Conservation (phyloP, 169 alveolate genomes). For the Eimeria maxima region DNA sequence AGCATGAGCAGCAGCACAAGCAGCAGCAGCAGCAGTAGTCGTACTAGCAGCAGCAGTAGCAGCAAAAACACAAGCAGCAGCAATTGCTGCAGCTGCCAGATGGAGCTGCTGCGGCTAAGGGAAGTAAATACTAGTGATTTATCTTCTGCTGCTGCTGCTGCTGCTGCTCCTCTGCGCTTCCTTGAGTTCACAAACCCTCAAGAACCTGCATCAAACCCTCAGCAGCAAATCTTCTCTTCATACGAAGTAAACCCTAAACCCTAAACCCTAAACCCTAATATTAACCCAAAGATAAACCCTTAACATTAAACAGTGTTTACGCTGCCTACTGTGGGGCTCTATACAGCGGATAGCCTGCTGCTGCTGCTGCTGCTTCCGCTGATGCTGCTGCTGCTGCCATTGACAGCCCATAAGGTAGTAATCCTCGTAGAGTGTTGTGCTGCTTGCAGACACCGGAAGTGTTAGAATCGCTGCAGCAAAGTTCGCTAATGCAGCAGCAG, state of each 20-base stretch:
- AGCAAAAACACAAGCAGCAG: no score
- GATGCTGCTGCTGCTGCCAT: not conserved
- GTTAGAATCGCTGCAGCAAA: constrained; percentile 29
- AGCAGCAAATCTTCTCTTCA: constrained; percentile 41
- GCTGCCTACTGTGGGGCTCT: no score
- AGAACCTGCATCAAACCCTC: constrained; percentile 25
- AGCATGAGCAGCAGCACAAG: no score
- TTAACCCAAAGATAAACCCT: not conserved
- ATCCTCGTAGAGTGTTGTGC: no score
- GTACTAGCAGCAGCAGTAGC: no score
- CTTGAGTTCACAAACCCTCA: not conserved
- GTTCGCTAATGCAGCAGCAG: constrained; percentile 41
- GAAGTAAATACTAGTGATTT: constrained; percentile 11
- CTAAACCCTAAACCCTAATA: not conserved
- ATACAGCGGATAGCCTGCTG: not conserved
- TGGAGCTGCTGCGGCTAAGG: constrained; percentile 28
- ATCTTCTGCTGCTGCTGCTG: not conserved
- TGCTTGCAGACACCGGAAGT: constrained; percentile 23
- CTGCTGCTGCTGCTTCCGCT: not conserved
- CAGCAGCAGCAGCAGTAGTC: no score
- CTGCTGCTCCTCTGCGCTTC: not conserved
- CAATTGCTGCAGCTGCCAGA: no score
- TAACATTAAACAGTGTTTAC: no score
- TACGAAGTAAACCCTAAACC: constrained; percentile 48
- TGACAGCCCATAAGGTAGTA: no score